These are phyloP conservation scores for Dictyostelium citrinum DNA, from an alignment of 78 protist species.

Conservation along the genomic window DNA sequence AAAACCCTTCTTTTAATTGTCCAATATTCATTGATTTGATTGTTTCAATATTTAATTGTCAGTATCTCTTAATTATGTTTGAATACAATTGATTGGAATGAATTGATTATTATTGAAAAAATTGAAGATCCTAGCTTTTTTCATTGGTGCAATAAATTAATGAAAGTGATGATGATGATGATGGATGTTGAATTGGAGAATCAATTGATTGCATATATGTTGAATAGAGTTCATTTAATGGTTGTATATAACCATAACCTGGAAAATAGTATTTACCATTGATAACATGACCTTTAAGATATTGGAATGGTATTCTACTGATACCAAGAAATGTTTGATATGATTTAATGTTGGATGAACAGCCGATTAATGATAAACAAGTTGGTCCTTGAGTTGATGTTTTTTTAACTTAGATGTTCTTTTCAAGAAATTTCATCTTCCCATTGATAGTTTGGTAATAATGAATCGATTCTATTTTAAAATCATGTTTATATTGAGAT, in stretches of 20 bases:
- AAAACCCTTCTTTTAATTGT: background rate
- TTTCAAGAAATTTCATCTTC: background rate
- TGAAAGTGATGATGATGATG: background rate
- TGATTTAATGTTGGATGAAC: slow-evolving; percentile 16
- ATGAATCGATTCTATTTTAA: background rate
- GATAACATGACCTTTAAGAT: background rate
- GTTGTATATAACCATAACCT: slow-evolving; percentile 28
- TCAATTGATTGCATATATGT: background rate
- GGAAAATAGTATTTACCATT: slow-evolving; percentile 7
- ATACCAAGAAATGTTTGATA: slow-evolving; percentile 5
- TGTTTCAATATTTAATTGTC: background rate
- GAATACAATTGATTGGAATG: background rate
- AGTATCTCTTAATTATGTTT: background rate
- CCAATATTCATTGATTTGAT: background rate
- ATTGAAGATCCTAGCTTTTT: background rate
- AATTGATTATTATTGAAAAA: background rate
- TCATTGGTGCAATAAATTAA: background rate
- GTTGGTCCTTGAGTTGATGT: slow-evolving; percentile 11
- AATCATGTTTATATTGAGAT: background rate
- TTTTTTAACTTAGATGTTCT: background rate
- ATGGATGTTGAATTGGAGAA: background rate
- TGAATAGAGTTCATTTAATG: background rate
- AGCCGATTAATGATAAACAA: slow-evolving; percentile 7
- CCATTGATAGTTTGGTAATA: slow-evolving; percentile 12
- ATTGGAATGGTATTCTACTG: background rate